Base-by-base conservation (phyloP, 2,329 filamentous ascomycete genomes). In the Epichloe brachyelytri region DNA sequence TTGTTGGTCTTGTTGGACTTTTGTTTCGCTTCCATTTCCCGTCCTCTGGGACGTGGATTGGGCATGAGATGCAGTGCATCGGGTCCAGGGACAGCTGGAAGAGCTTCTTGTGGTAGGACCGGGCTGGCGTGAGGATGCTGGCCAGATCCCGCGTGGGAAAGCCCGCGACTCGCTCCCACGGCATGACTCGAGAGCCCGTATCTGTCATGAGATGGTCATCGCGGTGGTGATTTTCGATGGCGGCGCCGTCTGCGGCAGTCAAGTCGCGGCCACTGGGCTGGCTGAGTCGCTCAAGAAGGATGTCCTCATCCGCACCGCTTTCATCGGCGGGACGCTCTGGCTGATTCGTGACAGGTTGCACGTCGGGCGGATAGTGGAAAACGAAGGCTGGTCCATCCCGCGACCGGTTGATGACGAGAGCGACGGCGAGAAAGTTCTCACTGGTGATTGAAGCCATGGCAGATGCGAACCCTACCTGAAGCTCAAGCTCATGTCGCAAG, bases 31-130 rank as follows among this genome's bases (percentile, higher is more conserved):
- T 88, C 88, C 88, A 93, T 40, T 76, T 76, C 2, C 87, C 87
- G 64, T 87, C 86, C 59, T 87, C 82, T 1, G 83, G 82, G 39
- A 88, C 85, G 65, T 90, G 88, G 40, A 94, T 80, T 4, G 89
- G 89, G 66, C 88, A 88, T 0, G 88, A 88, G 17, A 94, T 74
- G 62, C 88, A 93, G 52, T 83, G 81, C 40, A 91, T 71, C 44
- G 88, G 84, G 60, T 94, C 87, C 8, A 95, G 73, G 0, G 83
- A 85, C 53, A 95, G 74, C 63, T 95, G 86, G 61, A 95, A 95
- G 22, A 82, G 79, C 58, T 77, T 80, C 70, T 91, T 94, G 68
- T 93, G 85, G 65, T 86, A 88, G 8, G 83, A 78, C 12, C 80
- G 75, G 8, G 80, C 80, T 0, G 89, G 88, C 1, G 85, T 88